A percentile compares a stretch with the other conserved stretches of the same genome.
phyloP scores from a whole-genome alignment of 306 rosid genomes.

The Cucumis melo region DNA sequence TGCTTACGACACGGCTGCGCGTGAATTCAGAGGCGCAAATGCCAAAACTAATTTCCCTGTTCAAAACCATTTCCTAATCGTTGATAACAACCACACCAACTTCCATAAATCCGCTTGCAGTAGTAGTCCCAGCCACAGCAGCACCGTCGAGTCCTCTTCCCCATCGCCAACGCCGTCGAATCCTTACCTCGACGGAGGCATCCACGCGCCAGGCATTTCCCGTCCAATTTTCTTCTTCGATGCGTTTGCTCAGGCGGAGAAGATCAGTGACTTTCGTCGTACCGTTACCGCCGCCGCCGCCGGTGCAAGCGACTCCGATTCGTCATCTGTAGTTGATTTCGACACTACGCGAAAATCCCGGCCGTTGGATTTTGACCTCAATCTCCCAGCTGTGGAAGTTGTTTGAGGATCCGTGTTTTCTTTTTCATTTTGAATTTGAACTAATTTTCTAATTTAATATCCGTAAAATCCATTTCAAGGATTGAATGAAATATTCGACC shows the following conservation, averaged over 20 bases:
- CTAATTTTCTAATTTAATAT: neutral
- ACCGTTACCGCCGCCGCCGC: neutral
- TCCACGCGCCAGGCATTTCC: slow-evolving; percentile 14
- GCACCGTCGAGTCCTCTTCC: slow-evolving; percentile 40
- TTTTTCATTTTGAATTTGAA: neutral
- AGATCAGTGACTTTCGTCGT: slow-evolving; percentile 6
- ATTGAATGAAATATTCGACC: neutral
- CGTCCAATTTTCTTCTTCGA: slow-evolving; percentile 36
- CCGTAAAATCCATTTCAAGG: neutral
- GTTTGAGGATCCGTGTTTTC: slow-evolving; percentile 18
- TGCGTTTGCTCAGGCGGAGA: slow-evolving; percentile 32
- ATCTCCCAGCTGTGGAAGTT: slow-evolving; percentile 50
- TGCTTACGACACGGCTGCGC: slow-evolving; percentile 69
- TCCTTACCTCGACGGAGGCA: slow-evolving; percentile 17
- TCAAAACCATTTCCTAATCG: slow-evolving; percentile 8
- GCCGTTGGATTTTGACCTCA: slow-evolving; percentile 57
- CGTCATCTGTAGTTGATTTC: slow-evolving; percentile 41
- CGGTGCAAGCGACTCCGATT: slow-evolving; percentile 31
- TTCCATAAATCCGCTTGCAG: slow-evolving; percentile 4
- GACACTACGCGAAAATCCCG: slow-evolving; percentile 14
- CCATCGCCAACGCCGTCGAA: slow-evolving; percentile 25
- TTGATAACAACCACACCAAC: neutral
- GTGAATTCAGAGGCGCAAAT: slow-evolving; percentile 58
- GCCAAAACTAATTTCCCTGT: slow-evolving; percentile 70
- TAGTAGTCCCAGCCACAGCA: slow-evolving; percentile 49